Conservation (phyloP, 768 basidiomycete genomes). For the Coprinopsis cinerea region DNA sequence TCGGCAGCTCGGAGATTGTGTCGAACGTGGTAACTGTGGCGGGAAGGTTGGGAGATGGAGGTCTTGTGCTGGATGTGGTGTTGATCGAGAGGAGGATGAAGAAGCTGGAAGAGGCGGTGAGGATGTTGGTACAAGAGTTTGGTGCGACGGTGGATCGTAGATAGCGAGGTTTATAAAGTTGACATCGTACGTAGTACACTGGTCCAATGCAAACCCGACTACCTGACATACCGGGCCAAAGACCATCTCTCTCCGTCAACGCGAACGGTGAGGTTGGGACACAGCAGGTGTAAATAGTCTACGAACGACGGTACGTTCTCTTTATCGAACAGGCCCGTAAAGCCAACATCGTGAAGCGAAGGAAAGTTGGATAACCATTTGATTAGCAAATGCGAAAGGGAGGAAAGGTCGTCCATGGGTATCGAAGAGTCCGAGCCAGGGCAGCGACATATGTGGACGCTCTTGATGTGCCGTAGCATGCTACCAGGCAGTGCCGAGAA, state of each 20-base stretch:
- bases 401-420: no score
- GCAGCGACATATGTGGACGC: neutral
- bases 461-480: neutral
- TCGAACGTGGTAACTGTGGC: neutral
- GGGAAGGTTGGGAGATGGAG: neutral
- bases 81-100: neutral
- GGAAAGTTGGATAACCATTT: neutral
- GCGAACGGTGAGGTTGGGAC: neutral
- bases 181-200: neutral
- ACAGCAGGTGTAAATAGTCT: neutral
- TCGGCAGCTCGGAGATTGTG: neutral
- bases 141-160: no score
- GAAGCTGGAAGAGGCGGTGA: no score
- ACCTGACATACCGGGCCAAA: neutral
- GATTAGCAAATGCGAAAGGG: neutral
- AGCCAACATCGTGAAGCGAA: no score
- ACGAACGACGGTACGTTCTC: neutral
- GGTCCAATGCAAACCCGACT: neutral
- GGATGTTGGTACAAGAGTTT: no score
- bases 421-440: neutral
- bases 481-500: neutral
- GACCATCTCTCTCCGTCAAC: slow-evolving; percentile 2
- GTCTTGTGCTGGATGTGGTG: neutral
- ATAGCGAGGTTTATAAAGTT: neutral
- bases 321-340: neutral